Evolutionary conservation across 331 rosid genomes (phyloP).

Genomic region (Quercus tomentella): DNA sequence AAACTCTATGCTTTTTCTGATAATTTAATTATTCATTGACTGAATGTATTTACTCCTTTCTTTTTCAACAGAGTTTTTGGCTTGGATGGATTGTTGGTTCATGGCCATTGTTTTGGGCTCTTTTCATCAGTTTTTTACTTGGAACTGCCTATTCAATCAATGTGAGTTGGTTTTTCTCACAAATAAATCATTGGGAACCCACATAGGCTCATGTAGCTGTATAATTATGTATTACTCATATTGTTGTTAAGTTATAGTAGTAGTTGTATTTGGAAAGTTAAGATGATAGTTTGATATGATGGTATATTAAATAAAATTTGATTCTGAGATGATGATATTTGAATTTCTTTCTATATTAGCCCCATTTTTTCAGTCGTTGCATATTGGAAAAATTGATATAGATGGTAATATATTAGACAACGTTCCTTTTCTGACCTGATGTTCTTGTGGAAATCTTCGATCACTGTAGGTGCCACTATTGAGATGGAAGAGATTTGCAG

Average conservation of each 20-base stretch:
- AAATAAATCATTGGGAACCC: not conserved
- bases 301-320: not conserved
- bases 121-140: conserved; percentile 76
- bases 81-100: conserved; percentile 94
- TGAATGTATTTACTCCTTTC: conserved; percentile 18
- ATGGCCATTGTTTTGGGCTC: conserved; percentile 97
- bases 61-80: conserved; percentile 77
- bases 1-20: not conserved
- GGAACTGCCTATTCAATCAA: conserved; percentile 97
- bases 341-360: not conserved
- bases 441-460: conserved; percentile 5
- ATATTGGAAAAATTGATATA: not conserved
- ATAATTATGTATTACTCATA: not conserved
- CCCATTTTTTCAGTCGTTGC: not conserved
- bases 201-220: not conserved
- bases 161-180: conserved; percentile 44
- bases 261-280: not conserved
- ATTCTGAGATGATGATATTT: not conserved
- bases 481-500: conserved; percentile 97
- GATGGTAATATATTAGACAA: not conserved
- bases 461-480: conserved; percentile 62
- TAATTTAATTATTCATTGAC: conserved; percentile 16
- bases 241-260: not conserved
- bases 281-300: not conserved
- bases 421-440: not conserved